Conservation (phyloP, 2,329 filamentous ascomycete genomes). For the Calonectria pteridis region DNA sequence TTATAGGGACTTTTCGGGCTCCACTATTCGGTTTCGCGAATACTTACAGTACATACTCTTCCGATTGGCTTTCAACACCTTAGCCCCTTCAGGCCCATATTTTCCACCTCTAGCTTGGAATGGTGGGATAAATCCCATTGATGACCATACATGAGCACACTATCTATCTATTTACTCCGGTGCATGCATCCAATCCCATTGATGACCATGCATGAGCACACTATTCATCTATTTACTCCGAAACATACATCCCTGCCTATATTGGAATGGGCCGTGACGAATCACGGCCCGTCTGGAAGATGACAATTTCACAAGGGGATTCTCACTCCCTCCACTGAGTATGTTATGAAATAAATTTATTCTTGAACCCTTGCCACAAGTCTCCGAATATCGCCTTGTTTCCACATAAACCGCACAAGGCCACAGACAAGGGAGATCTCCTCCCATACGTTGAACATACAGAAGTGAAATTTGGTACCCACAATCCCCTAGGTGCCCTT, state of each 20-base stretch:
- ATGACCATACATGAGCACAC: neutral
- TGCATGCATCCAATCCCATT: neutral
- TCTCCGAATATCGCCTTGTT: neutral
- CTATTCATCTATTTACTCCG: neutral
- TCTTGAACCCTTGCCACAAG: neutral
- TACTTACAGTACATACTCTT: neutral
- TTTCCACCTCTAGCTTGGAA: neutral
- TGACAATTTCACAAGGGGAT: neutral
- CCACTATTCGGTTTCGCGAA: neutral
- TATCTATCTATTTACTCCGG: neutral
- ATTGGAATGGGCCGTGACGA: neutral
- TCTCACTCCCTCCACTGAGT: neutral
- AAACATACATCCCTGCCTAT: neutral
- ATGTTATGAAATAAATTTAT: neutral
- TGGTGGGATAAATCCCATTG: neutral
- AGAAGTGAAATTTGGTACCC: neutral
- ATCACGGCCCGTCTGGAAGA: neutral
- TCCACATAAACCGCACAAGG: neutral
- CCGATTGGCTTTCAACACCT: neutral
- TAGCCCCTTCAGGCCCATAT: neutral
- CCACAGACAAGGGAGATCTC: neutral
- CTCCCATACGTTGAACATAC: neutral
- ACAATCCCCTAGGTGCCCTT: neutral
- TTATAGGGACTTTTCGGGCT: neutral
- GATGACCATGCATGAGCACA: neutral